These are phyloP conservation scores for Nakazawaea sp. DNA, from an alignment of 805 yeast species.

Conservation along the genomic window DNA sequence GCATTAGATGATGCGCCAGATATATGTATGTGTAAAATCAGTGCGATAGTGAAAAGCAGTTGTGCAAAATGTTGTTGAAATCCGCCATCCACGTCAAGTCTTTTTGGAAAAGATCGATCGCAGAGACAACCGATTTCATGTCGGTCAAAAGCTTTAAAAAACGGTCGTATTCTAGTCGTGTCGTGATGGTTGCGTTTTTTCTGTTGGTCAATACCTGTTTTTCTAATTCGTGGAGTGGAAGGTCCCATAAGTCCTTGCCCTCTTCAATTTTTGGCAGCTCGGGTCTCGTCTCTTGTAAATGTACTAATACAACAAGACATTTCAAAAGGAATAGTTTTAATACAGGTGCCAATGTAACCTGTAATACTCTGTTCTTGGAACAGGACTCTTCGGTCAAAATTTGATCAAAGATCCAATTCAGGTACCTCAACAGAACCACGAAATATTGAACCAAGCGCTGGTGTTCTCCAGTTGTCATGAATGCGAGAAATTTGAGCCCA, in stretches of 20 bases:
- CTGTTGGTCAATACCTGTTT: conserved; percentile 1
- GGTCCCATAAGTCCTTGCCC: background rate
- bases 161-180: too few species aligned
- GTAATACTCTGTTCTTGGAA: conserved; percentile 8
- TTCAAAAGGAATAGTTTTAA: background rate
- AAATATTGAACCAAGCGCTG: background rate
- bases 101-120: conserved; percentile 2
- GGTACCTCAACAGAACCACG: background rate
- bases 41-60: too few species aligned
- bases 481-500: conserved; percentile 2
- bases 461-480: background rate
- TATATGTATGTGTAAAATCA: too few species aligned
- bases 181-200: too few species aligned
- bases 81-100: conserved; percentile 3
- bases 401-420: conserved; percentile 4
- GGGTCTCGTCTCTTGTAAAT: background rate
- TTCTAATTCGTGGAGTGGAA: conserved; percentile 1
- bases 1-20: too few species aligned
- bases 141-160: too few species aligned
- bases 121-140: too few species aligned
- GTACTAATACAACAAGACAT: too few species aligned
- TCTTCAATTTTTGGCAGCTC: background rate
- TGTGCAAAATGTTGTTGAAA: too few species aligned
- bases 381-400: conserved; percentile 2
- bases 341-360: conserved; percentile 1